Conservation (phyloP, 352 stramenopile genomes). For the Globisporangium perplexum region DNA sequence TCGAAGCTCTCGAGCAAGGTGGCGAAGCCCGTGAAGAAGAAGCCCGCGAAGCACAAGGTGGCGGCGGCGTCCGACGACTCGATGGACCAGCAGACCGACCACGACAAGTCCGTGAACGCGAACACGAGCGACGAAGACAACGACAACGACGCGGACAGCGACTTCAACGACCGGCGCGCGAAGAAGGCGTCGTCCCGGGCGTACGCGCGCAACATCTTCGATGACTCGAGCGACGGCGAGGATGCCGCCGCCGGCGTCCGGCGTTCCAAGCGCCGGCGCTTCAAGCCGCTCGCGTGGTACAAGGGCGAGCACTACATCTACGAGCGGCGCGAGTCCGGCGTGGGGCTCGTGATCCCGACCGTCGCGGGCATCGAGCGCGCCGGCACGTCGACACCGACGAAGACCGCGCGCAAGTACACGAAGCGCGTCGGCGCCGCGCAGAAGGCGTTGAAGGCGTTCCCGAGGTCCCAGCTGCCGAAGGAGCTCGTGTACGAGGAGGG, state of each 20-base stretch:
- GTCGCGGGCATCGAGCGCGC: conserved; percentile 65
- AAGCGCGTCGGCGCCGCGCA: conserved; percentile 17
- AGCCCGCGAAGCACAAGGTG: conserved; percentile 23
- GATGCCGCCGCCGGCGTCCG: conserved; percentile 44
- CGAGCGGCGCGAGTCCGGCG: conserved; percentile 72
- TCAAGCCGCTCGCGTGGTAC: conserved; percentile 86
- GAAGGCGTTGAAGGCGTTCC: conserved; percentile 33
- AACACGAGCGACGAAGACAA: conserved; percentile 37
- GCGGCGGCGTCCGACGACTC: conserved; percentile 38
- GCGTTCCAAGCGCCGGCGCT: conserved; percentile 70
- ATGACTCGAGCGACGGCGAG: conserved; percentile 26
- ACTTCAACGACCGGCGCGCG: conserved; percentile 21
- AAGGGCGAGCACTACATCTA: conserved; percentile 86
- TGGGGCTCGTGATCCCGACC: conserved; percentile 76
- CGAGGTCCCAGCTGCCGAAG: conserved; percentile 40
- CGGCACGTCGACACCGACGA: conserved; percentile 49
- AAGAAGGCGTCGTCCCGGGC: conserved; percentile 28
- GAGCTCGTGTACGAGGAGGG: conserved; percentile 44
- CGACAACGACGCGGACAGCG: conserved; percentile 40
- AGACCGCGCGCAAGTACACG: conserved; percentile 28
- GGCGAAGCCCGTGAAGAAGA: neutral
- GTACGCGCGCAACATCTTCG: conserved; percentile 46
- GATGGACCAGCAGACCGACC: conserved; percentile 44
- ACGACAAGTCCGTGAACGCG: conserved; percentile 51
- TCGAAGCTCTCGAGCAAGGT: conserved; percentile 14